A percentile compares a stretch with the other conserved stretches of the same genome.
phyloP scores from a whole-genome alignment of 768 basidiomycete genomes.

The Xanthoconium purpureum region DNA sequence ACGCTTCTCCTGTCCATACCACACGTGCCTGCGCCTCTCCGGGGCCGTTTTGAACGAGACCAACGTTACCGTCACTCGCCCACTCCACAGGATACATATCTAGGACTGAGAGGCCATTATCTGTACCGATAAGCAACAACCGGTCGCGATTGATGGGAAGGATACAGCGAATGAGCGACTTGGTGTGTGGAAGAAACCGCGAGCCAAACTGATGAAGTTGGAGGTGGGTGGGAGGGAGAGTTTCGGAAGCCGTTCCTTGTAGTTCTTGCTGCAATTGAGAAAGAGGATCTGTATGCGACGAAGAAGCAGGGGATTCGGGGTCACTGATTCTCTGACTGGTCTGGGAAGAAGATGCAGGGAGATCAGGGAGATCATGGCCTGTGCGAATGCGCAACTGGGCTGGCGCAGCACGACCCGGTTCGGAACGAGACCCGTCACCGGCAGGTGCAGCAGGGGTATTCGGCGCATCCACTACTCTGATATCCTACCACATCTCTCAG shows the following conservation, averaged over 20 bases:
- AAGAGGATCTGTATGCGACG: conserved; percentile 24
- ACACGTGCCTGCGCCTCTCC: conserved; percentile 63
- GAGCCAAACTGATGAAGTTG: conserved; percentile 79
- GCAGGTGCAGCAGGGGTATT: conserved; percentile 1
- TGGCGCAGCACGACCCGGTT: conserved; percentile 12
- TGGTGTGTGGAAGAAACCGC: conserved; percentile 79
- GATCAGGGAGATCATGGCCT: conserved; percentile 32
- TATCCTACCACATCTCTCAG: conserved; percentile 16
- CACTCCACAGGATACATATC: conserved; percentile 80
- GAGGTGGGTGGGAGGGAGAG: conserved; percentile 60
- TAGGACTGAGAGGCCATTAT: conserved; percentile 75
- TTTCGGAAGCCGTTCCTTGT: conserved; percentile 45
- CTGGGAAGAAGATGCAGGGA: conserved; percentile 15
- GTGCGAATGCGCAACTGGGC: conserved; percentile 45
- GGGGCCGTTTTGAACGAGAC: conserved; percentile 53
- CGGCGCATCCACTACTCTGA: conserved; percentile 7
- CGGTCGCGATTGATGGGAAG: conserved; percentile 65
- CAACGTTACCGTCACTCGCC: conserved; percentile 42
- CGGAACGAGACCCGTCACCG: conserved; percentile 2
- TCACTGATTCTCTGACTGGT: not conserved
- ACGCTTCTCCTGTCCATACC: conserved; percentile 82
- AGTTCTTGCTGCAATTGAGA: conserved; percentile 32
- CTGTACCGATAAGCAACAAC: conserved; percentile 74
- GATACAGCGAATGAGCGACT: conserved; percentile 68
- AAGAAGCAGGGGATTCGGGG: conserved; percentile 10